Conservation (phyloP, 305 asterid genomes). For the Fraxinus angustifolia region DNA sequence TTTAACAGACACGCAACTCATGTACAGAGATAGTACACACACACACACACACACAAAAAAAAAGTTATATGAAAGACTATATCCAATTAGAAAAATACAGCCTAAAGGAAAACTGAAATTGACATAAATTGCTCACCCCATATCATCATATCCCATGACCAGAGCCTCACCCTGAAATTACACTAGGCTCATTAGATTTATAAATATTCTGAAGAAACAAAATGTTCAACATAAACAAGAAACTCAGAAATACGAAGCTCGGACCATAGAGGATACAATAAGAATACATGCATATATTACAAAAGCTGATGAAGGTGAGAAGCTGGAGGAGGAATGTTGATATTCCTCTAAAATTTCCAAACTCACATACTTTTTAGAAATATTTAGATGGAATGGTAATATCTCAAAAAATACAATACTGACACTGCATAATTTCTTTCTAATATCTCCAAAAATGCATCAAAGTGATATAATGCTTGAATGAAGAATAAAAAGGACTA, state of each 20-base stretch:
- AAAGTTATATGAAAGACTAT: not conserved
- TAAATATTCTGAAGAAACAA: conserved; percentile 10
- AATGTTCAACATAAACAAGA: conserved; percentile 13
- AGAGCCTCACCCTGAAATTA: conserved; percentile 94
- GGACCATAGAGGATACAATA: conserved; percentile 10
- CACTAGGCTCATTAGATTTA: conserved; percentile 30
- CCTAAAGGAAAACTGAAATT: conserved; percentile 5
- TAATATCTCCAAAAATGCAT: not conserved
- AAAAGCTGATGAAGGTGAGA: conserved; percentile 14
- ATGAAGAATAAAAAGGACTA: conserved; percentile 3
- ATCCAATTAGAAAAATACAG: conserved; percentile 7
- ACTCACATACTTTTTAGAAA: conserved; percentile 7
- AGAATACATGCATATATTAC: conserved; percentile 10
- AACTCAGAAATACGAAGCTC: conserved; percentile 9
- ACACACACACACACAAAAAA: not conserved
- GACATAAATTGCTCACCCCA: conserved; percentile 76
- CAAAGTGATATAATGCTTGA: not conserved
- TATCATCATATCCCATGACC: conserved; percentile 97
- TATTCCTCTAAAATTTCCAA: not conserved
- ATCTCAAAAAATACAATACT: not conserved
- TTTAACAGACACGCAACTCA: not conserved
- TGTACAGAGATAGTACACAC: not conserved
- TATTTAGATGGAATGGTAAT: conserved; percentile 2
- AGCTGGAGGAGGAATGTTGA: not conserved
- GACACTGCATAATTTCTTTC: not conserved